Evolutionary conservation across 2,329 filamentous ascomycete genomes (phyloP).

Genomic region (Penicillium sp.): DNA sequence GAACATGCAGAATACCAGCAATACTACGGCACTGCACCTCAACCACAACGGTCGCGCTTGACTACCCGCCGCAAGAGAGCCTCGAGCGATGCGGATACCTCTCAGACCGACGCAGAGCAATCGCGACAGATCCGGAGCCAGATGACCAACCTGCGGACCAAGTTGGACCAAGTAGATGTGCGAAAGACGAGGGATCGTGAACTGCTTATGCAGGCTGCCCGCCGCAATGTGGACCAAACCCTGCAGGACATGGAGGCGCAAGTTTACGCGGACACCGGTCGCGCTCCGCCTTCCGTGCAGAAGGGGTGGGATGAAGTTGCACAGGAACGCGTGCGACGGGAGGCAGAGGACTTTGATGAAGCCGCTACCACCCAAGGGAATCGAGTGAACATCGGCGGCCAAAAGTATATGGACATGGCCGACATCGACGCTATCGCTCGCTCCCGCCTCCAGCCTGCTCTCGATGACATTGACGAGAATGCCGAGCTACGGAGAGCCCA

Average conservation of each 20-base stretch:
- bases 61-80: conserved; percentile 62
- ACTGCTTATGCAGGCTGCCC: conserved; percentile 72
- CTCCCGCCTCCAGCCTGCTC: conserved; percentile 72
- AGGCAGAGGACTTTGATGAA: conserved; percentile 64
- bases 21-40: conserved; percentile 67
- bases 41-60: conserved; percentile 49
- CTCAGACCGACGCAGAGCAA: conserved; percentile 64
- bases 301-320: conserved; percentile 80
- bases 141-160: conserved; percentile 77
- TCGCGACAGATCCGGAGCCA: conserved; percentile 73
- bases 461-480: conserved; percentile 80
- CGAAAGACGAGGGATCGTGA: conserved; percentile 69
- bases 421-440: conserved; percentile 79
- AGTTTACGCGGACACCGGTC: conserved; percentile 73
- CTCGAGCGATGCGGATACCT: conserved; percentile 63
- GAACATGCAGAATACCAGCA: conserved; percentile 68
- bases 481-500: conserved; percentile 70
- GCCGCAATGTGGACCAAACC: conserved; percentile 78
- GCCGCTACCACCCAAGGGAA: conserved; percentile 57
- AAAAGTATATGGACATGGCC: conserved; percentile 73
- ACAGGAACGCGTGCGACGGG: conserved; percentile 63
- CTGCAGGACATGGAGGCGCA: conserved; percentile 80
- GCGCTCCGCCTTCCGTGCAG: conserved; percentile 65
- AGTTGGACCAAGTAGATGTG: conserved; percentile 45
- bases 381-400: conserved; percentile 70